Evolutionary conservation across 1,284 basidiomycete genomes (phyloP), one percentile per base, ranked within the genome.

Genomic region (Neolentinus lepideus): DNA sequence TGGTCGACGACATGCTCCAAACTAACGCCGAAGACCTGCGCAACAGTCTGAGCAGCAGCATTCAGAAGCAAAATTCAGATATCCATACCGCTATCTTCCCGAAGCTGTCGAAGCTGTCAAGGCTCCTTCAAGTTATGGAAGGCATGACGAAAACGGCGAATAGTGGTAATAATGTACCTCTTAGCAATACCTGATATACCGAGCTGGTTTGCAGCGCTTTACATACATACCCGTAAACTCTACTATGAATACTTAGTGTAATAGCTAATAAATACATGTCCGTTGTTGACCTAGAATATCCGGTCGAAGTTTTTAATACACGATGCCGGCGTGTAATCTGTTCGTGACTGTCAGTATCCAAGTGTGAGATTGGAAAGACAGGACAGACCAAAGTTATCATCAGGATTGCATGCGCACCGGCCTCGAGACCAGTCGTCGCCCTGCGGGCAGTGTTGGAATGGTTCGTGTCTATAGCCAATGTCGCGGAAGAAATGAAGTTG

Each of bases 401-500:
- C 62, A 11, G 70, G 71, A 56, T 74, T 65, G 59, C 76, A 78
- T 65, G 71, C 72, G 61, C 76, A 78, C 57, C 75, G 73, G 29
- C 77, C 75, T 53, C 68, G 66, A 21, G 63, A 57, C 64, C 79
- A 76, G 14, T 65, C 60, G 3, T 71, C 72, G 21, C 74, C 73
- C 38, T 74, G 69, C 1, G 80, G 80, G 62, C 80, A 82, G 60
- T 79, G 78, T 60, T 75, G 71, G 68, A 78, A 80, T 2, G 77
- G 77, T 57, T 76, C 75, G 64, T 80, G 79, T 43, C 70, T 67
- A 63, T 79, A 80, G 9, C 76, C 77, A 54, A 75, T 77, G 45
- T 77, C 73, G 52, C 73, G 69, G 66, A 86, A 85, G 69, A 82
- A 84, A 65, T 85, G 80, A 27, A 85, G 79, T 64, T 86, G 77